These are phyloP conservation scores for Suillus ampliporus DNA, from an alignment of 768 basidiomycete species.

Conservation along the genomic window DNA sequence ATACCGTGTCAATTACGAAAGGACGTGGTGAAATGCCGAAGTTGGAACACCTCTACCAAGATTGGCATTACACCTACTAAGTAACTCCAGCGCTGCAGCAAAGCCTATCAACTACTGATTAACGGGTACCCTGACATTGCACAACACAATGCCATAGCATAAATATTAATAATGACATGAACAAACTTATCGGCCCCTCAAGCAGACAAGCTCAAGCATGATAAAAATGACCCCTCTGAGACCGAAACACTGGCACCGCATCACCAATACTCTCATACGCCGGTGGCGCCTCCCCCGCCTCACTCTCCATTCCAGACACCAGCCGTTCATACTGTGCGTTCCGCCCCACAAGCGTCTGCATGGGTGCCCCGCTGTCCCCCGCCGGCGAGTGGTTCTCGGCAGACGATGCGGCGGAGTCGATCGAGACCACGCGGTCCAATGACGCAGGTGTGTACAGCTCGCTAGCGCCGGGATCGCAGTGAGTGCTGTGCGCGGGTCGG, in stretches of 20 bases:
- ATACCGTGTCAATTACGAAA: constrained; percentile 1
- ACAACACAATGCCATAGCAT: background rate
- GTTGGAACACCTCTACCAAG: no score
- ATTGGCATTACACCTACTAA: no score
- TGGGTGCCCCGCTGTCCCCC: constrained; percentile 20
- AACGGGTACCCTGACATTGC: no score
- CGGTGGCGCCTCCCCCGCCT: constrained; percentile 86
- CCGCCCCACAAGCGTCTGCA: constrained; percentile 39
- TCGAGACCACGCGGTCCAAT: constrained; percentile 35
- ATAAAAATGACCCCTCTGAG: background rate
- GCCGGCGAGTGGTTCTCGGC: constrained; percentile 24
- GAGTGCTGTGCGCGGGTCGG: constrained; percentile 11
- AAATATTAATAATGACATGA: background rate
- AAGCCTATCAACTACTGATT: background rate
- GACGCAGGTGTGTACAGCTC: constrained; percentile 1
- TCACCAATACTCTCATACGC: constrained; percentile 36
- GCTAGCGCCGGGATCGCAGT: background rate
- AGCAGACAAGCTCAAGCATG: background rate
- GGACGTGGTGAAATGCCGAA: constrained; percentile 1
- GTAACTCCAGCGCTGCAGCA: background rate
- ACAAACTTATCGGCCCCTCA: background rate
- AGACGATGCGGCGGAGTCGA: constrained; percentile 38
- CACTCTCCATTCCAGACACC: constrained; percentile 84
- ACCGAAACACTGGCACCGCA: background rate
- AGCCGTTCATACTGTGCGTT: constrained; percentile 77